phyloP scores from a whole-genome alignment of 805 yeast species.

The Saccharomycopsis oosterbeekiorum region DNA sequence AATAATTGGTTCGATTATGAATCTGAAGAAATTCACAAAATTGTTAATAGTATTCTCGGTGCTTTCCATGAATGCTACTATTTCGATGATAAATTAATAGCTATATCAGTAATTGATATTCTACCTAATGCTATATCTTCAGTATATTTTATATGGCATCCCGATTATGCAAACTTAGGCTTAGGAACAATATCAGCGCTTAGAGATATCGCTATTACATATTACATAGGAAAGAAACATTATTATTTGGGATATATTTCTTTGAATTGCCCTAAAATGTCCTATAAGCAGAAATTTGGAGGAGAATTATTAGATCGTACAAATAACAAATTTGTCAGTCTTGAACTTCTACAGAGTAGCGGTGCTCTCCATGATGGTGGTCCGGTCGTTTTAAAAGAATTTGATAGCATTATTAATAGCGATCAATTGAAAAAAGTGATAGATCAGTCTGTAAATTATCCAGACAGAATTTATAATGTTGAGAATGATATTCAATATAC shows the following conservation, averaged over 20 bases:
- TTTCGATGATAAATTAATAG: slow-evolving; percentile 50
- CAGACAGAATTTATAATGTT: neutral
- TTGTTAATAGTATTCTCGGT: neutral
- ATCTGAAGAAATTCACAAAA: neutral
- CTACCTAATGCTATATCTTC: slow-evolving; percentile 71
- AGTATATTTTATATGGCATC: slow-evolving; percentile 84
- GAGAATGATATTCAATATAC: neutral
- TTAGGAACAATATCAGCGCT: slow-evolving; percentile 73
- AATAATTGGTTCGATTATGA: slow-evolving; percentile 10
- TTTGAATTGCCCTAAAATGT: slow-evolving; percentile 74
- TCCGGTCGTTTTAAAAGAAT: slow-evolving; percentile 18
- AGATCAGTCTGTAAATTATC: neutral
- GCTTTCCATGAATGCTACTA: slow-evolving; percentile 77
- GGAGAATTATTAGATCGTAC: slow-evolving; percentile 58
- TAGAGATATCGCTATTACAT: slow-evolving; percentile 51
- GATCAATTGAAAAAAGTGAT: neutral
- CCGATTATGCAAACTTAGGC: slow-evolving; percentile 57
- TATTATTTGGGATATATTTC: slow-evolving; percentile 78
- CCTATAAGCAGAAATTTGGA: slow-evolving; percentile 68
- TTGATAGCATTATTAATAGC: neutral
- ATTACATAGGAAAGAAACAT: slow-evolving; percentile 37
- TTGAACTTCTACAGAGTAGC: slow-evolving; percentile 24
- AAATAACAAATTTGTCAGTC: slow-evolving; percentile 34
- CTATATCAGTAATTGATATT: slow-evolving; percentile 68
- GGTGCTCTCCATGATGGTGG: slow-evolving; percentile 25